These are phyloP conservation scores for Echinochloa phyllopogon DNA, from an alignment of 176 grass and related monocot species.

Conservation along the genomic window DNA sequence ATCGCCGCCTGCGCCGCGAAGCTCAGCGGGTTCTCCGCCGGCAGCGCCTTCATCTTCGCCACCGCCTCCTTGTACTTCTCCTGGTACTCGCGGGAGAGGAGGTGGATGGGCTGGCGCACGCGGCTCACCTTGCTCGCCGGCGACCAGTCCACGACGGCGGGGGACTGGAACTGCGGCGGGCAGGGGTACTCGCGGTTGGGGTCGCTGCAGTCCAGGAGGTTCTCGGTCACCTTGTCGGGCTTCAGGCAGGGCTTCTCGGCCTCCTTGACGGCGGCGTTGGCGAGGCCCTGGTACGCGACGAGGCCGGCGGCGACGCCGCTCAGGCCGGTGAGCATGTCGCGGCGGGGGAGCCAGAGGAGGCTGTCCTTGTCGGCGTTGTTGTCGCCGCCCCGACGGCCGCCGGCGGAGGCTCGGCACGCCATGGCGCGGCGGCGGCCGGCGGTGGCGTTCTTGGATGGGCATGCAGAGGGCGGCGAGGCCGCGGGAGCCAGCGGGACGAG, in stretches of 20 bases:
- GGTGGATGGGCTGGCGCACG: conserved; percentile 48
- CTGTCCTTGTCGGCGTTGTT: not conserved
- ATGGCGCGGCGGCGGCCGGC: too few species aligned
- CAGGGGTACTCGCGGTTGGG: not conserved
- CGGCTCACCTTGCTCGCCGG: conserved; percentile 14
- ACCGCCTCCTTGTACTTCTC: conserved; percentile 55
- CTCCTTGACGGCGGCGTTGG: too few species aligned
- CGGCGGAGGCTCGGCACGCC: conserved; percentile 39
- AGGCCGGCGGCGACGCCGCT: conserved; percentile 37
- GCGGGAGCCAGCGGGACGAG: too few species aligned
- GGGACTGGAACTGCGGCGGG: not conserved
- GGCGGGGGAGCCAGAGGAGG: conserved; percentile 29
- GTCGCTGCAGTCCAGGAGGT: too few species aligned
- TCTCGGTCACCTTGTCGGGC: too few species aligned
- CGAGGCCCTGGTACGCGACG: not conserved
- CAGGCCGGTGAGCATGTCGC: conserved; percentile 47
- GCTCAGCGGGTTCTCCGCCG: conserved; percentile 52
- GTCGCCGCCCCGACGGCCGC: not conserved
- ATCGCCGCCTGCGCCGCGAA: conserved; percentile 52
- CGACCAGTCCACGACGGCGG: conserved; percentile 44
- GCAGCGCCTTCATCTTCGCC: conserved; percentile 47
- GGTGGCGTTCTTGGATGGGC: too few species aligned
- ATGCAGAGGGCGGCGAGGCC: too few species aligned
- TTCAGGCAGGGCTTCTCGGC: too few species aligned
- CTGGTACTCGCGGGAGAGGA: not conserved